Evolutionary conservation across 1,284 basidiomycete species (phyloP).

Genomic region (Pyrrhoderma noxium): DNA sequence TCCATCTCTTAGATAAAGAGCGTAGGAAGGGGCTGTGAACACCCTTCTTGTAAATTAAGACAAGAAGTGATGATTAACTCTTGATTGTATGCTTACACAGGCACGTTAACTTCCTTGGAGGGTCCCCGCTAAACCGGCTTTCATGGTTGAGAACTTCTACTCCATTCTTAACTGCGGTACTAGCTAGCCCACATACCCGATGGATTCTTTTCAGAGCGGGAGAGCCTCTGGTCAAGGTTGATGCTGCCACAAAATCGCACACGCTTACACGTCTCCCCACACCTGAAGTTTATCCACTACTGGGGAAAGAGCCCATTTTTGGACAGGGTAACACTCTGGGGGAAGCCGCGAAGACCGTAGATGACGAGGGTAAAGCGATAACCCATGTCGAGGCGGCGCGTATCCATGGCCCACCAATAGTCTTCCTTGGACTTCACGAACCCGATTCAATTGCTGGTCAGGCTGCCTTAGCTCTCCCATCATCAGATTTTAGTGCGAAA

Average conservation of each 20-base stretch:
- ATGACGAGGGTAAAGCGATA: conserved; percentile 32
- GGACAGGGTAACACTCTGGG: conserved; percentile 56
- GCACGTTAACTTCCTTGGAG: conserved; percentile 59
- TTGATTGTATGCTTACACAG: too few relatives aligned
- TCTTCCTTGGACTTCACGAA: conserved; percentile 81
- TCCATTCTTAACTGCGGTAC: conserved; percentile 63
- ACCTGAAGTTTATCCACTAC: conserved; percentile 38
- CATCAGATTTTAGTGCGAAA: conserved; percentile 49
- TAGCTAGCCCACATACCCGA: conserved; percentile 47
- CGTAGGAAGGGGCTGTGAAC: too few relatives aligned
- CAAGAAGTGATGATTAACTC: too few relatives aligned
- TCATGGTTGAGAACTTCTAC: conserved; percentile 77
- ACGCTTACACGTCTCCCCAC: conserved; percentile 49
- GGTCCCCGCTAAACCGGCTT: conserved; percentile 79
- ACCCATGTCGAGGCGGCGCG: conserved; percentile 57
- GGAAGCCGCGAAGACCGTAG: conserved; percentile 28
- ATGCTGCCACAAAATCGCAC: conserved; percentile 25
- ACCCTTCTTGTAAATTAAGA: background rate
- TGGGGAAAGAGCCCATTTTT: conserved; percentile 50
- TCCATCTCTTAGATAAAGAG: background rate
- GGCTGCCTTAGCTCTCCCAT: conserved; percentile 42
- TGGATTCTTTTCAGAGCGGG: conserved; percentile 74
- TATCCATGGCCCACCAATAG: conserved; percentile 46
- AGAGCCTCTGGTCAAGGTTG: conserved; percentile 47
- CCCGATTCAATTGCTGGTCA: conserved; percentile 23